Percentiles rank a stretch among this genome's conserved stretches.
These are phyloP conservation scores for Gloeophyllum trabeum DNA, from an alignment of 768 basidiomycete genomes.

Conservation along the genomic window DNA sequence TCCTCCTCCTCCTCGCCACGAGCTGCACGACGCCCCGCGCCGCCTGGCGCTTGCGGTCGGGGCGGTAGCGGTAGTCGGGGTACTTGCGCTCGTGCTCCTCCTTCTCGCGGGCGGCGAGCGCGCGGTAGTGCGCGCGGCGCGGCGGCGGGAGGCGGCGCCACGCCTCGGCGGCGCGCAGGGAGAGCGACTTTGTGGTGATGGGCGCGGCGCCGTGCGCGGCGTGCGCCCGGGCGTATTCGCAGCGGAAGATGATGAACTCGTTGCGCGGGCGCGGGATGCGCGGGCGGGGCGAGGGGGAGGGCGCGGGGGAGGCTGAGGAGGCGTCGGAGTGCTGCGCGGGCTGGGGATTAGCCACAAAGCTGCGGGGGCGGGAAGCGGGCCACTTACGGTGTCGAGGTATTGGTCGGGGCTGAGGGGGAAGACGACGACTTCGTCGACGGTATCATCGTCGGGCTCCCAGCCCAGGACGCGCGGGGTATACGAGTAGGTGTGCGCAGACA, in stretches of 20 bases:
- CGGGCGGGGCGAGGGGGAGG: too few species aligned
- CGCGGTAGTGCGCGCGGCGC: slow-evolving; percentile 38
- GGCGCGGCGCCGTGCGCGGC: slow-evolving; percentile 12
- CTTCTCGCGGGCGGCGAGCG: slow-evolving; percentile 43
- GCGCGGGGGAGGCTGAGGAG: too few species aligned
- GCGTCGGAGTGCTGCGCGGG: too few species aligned
- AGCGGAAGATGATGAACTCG: slow-evolving; percentile 65
- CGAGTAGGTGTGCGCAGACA: too few species aligned
- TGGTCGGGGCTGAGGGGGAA: too few species aligned
- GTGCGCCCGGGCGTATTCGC: slow-evolving; percentile 43
- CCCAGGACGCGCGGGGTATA: too few species aligned
- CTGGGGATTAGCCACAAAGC: too few species aligned
- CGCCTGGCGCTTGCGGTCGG: slow-evolving; percentile 17
- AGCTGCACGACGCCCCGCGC: not conserved
- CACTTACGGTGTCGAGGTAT: too few species aligned
- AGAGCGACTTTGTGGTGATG: slow-evolving; percentile 41
- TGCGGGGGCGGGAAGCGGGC: too few species aligned
- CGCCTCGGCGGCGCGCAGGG: slow-evolving; percentile 66
- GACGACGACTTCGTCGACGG: too few species aligned
- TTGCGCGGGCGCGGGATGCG: slow-evolving; percentile 59
- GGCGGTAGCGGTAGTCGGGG: slow-evolving; percentile 56
- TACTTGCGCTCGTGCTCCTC: slow-evolving; percentile 43
- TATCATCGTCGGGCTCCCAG: too few species aligned
- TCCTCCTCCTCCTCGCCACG: not conserved
- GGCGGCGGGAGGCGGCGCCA: slow-evolving; percentile 49